Base-by-base conservation (phyloP, 2,329 filamentous ascomycete species). In the Paracoccidioides brasiliensis region DNA sequence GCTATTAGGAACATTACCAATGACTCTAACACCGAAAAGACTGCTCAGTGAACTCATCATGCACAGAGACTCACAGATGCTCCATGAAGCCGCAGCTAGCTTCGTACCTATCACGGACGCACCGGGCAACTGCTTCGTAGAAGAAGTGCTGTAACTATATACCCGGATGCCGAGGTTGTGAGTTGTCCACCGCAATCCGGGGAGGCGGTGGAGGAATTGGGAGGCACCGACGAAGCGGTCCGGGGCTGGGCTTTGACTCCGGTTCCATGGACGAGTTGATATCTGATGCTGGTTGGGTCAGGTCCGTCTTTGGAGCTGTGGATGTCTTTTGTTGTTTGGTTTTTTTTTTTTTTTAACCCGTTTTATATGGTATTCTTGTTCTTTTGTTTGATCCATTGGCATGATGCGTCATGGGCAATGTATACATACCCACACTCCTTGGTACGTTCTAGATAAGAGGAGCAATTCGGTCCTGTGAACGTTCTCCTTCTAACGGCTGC, bases 91-190 rank as follows among this genome's bases (percentile, higher is more conserved):
- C 33, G 50, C 56, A 52, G 67, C 68, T 12, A 76, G 76, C 30
- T 79, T 74, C 59, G 72, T 71, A 3, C 76, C 71, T n/a, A 67
- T 72, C 40, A 74, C 75, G 40, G 77, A 79, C 60, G 60, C 69
- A 14, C 76, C 76, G 0, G 67, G 67, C 3, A 67, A 66, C 14
- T 65, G 70, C 52, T 70, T 78, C 32, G 64, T 76, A 15, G 66
- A 70, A 12, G 75, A 78, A 51, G 63, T 79, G 40, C 61, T 78
- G 56, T 69, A 74, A 55, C 58, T 78, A 7, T 78, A 78, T 78
- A 78, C 57, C 76, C 77, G 0, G 69, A 78, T 33, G 76, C 75
- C 10, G 72, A 72, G 55, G 74, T 78, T 3, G 70, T 79, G 15
- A 69, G 71, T 22, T 56, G 73, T 70, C 38, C 63, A 68, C 5